phyloP scores from a whole-genome alignment of 2,329 filamentous ascomycete genomes.

The Pseudogymnoascus sp. region DNA sequence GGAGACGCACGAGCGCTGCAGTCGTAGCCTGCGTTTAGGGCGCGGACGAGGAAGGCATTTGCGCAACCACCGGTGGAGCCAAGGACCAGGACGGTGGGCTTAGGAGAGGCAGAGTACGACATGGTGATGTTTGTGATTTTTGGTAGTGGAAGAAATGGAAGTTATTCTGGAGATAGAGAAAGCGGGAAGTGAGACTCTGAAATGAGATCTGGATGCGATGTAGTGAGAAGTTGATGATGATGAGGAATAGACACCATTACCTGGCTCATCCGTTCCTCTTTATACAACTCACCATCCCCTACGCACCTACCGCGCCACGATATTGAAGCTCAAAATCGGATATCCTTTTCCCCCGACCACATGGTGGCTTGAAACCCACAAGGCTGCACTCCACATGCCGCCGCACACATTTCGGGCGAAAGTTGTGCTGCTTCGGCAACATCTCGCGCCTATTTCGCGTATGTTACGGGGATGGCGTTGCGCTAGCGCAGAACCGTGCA shows the following conservation, averaged over 20 bases:
- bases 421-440: neutral
- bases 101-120: neutral
- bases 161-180: neutral
- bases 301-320: neutral
- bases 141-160: neutral
- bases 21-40: constrained; percentile 37
- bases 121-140: neutral
- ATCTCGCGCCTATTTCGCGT: neutral
- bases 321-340: neutral
- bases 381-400: neutral
- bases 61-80: constrained; percentile 45
- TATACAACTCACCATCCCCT: neutral
- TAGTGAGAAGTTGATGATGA: neutral
- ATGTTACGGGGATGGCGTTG: neutral
- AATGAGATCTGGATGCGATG: neutral
- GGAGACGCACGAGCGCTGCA: constrained; percentile 32
- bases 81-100: constrained; percentile 42
- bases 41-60: constrained; percentile 37
- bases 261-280: neutral
- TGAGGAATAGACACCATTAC: neutral
- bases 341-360: neutral
- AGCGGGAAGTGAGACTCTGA: neutral
- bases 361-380: neutral
- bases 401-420: neutral
- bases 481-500: neutral